Evolutionary conservation across 2,329 filamentous ascomycete species (phyloP).

Genomic region (Hypoxylon sp.): DNA sequence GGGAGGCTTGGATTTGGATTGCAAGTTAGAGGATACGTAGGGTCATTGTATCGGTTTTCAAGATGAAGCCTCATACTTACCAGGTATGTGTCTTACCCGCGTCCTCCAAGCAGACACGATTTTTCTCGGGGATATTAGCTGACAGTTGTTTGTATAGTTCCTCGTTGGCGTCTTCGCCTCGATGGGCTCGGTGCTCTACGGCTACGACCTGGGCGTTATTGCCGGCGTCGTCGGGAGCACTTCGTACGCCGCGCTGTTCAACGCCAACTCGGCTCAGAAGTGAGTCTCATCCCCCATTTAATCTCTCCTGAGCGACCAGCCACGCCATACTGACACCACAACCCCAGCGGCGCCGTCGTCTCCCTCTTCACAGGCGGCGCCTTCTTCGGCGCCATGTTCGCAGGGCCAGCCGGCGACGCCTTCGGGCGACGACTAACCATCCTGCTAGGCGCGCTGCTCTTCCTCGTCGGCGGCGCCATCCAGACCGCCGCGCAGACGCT

Average conservation of each 20-base stretch:
- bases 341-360: slow-evolving; percentile 73
- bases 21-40: not conserved
- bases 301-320: slow-evolving; percentile 5
- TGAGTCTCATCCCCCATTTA: slow-evolving; percentile 43
- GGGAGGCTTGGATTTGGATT: not conserved
- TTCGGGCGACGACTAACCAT: slow-evolving; percentile 76
- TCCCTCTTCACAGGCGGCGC: slow-evolving; percentile 80
- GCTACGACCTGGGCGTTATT: slow-evolving; percentile 68
- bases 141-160: slow-evolving; percentile 60
- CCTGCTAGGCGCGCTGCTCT: slow-evolving; percentile 76
- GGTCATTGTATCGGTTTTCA: slow-evolving; percentile 10
- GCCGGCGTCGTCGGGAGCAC: slow-evolving; percentile 64
- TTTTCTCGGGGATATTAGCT: too few relatives aligned
- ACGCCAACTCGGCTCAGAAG: slow-evolving; percentile 55
- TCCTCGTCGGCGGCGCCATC: slow-evolving; percentile 77
- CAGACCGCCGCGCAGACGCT: slow-evolving; percentile 75
- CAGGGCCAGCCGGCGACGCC: slow-evolving; percentile 68
- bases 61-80: slow-evolving; percentile 51
- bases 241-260: slow-evolving; percentile 58
- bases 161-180: slow-evolving; percentile 68
- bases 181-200: slow-evolving; percentile 66
- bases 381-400: slow-evolving; percentile 71
- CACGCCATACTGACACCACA: slow-evolving; percentile 28
- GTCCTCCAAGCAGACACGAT: not conserved
- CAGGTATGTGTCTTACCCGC: slow-evolving; percentile 41